Percentiles rank a stretch among this genome's conserved stretches.
Conservation (phyloP, 352 stramenopile species). For the Phytophthora pluvialis region DNA sequence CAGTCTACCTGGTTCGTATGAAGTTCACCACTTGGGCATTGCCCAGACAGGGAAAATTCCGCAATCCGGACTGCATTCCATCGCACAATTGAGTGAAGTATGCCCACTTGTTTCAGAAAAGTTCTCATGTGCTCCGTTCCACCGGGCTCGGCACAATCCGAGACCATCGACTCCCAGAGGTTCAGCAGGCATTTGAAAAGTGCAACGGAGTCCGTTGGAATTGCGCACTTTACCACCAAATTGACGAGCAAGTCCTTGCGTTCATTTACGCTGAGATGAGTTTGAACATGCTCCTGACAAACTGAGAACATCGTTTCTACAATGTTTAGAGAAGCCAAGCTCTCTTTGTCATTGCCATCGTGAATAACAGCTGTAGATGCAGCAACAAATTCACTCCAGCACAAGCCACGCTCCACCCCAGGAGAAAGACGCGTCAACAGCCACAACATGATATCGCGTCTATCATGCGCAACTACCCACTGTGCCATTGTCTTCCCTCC, state of each 20-base stretch:
- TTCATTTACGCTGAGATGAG: slow-evolving; percentile 12
- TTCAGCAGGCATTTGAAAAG: slow-evolving; percentile 16
- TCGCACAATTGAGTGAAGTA: slow-evolving; percentile 33
- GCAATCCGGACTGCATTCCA: slow-evolving; percentile 48
- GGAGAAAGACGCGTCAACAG: slow-evolving; percentile 7
- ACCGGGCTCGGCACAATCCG: background rate
- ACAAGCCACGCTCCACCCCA: slow-evolving; percentile 19
- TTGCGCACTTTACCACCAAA: slow-evolving; percentile 23
- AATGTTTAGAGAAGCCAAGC: background rate
- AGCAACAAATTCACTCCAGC: slow-evolving; percentile 25
- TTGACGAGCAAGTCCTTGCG: slow-evolving; percentile 2
- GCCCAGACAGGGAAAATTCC: slow-evolving; percentile 14
- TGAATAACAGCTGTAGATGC: background rate
- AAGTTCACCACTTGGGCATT: background rate
- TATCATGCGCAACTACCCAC: slow-evolving; percentile 37
- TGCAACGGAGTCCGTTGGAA: slow-evolving; percentile 22
- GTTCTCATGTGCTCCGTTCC: background rate
- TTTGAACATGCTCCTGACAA: slow-evolving; percentile 13
- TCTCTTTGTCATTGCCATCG: background rate
- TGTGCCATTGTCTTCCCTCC: slow-evolving; percentile 32
- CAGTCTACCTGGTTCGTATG: slow-evolving; percentile 1
- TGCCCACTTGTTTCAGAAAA: background rate
- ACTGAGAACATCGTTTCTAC: slow-evolving; percentile 15
- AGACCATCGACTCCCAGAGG: background rate
- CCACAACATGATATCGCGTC: slow-evolving; percentile 32